Percentiles rank a stretch among this genome's conserved stretches.
phyloP scores from a whole-genome alignment of 768 basidiomycete genomes.

The Tricholoma saponaceum region DNA sequence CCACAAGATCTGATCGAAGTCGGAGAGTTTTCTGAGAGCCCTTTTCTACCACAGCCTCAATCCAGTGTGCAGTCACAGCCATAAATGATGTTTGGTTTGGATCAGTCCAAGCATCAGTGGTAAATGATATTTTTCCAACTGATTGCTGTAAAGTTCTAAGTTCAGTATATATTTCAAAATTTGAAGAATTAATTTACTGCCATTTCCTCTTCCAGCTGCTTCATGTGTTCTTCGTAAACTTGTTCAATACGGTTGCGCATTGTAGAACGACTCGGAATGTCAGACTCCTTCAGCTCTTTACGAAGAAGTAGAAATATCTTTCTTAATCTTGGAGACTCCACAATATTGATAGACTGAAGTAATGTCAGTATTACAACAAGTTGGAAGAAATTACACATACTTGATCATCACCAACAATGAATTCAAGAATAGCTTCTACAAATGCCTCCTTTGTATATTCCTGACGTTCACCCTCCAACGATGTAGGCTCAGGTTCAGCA shows the following conservation, averaged over 20 bases:
- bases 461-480: neutral
- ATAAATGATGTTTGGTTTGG: no score
- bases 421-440: neutral
- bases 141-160: neutral
- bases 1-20: no score
- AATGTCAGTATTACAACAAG: neutral
- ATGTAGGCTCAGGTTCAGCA: neutral
- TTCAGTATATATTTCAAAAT: neutral
- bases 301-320: no score
- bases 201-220: neutral
- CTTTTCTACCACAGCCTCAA: no score
- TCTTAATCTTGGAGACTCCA: neutral
- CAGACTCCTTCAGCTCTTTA: neutral
- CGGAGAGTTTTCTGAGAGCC: no score
- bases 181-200: neutral
- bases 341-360: neutral
- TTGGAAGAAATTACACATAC: neutral
- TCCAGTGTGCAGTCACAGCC: no score
- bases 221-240: no score
- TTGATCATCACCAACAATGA: neutral
- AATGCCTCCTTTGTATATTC: slow-evolving; percentile 12
- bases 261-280: no score
- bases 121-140: no score
- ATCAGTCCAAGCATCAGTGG: no score
- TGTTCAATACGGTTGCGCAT: neutral